phyloP scores from a whole-genome alignment of 2,329 filamentous ascomycete genomes.

The Phaeosphaeria sp. region DNA sequence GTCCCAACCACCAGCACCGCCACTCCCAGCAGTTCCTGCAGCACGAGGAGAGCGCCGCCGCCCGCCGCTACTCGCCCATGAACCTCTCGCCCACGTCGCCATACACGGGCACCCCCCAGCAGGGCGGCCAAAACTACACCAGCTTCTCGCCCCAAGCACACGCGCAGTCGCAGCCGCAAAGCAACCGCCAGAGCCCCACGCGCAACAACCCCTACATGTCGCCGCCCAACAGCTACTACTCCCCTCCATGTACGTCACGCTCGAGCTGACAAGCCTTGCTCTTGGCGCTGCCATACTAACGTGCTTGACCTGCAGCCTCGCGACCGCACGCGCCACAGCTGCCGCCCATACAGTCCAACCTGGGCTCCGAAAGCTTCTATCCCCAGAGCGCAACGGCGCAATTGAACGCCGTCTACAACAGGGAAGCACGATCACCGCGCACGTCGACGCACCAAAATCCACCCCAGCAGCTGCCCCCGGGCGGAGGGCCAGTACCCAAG shows the following conservation, averaged over 20 bases:
- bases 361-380: constrained; percentile 73
- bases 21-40: constrained; percentile 75
- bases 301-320: constrained; percentile 40
- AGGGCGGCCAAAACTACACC: constrained; percentile 49
- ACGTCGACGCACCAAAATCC: constrained; percentile 52
- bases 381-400: constrained; percentile 72
- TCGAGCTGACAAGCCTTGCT: constrained; percentile 7
- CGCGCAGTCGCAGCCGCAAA: constrained; percentile 21
- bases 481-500: constrained; percentile 78
- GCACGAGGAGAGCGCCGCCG: constrained; percentile 78
- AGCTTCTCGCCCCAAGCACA: constrained; percentile 52
- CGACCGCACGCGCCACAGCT: constrained; percentile 70
- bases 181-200: constrained; percentile 80
- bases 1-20: constrained; percentile 79
- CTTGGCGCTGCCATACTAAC: constrained; percentile 29
- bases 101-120: constrained; percentile 70
- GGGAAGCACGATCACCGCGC: constrained; percentile 59
- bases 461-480: constrained; percentile 52
- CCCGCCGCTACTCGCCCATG: constrained; percentile 96
- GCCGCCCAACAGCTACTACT: constrained; percentile 64
- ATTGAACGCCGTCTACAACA: constrained; percentile 70
- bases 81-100: constrained; percentile 84
- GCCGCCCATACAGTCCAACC: constrained; percentile 75
- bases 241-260: constrained; percentile 60
- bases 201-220: constrained; percentile 67